Conservation (phyloP, 176 grass and related monocot species). For the Oryza meridionalis region DNA sequence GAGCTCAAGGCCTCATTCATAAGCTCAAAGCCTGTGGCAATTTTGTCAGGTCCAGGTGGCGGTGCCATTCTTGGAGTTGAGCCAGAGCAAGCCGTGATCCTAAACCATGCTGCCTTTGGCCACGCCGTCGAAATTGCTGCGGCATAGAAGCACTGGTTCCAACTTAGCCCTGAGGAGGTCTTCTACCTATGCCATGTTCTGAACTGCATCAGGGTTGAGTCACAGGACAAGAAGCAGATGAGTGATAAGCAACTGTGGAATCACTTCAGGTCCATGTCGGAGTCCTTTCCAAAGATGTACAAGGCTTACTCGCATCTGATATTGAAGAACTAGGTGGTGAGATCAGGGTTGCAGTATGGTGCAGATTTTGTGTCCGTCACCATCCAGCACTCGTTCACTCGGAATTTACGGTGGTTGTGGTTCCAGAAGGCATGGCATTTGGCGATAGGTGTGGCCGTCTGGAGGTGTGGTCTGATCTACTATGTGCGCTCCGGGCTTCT, state of each 20-base stretch:
- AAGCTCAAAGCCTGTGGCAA: not conserved
- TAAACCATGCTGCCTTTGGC: conserved; percentile 49
- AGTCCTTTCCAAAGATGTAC: conserved; percentile 57
- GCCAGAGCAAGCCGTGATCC: conserved; percentile 1
- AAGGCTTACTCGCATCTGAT: conserved; percentile 67
- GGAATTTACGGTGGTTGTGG: conserved; percentile 67
- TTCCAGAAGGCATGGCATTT: conserved; percentile 30
- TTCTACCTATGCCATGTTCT: conserved; percentile 63
- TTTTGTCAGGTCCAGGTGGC: not conserved
- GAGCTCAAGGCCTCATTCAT: conserved; percentile 45
- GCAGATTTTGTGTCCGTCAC: conserved; percentile 65
- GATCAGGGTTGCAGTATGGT: conserved; percentile 56
- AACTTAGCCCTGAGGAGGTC: conserved; percentile 62
- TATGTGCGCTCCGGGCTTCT: conserved; percentile 55
- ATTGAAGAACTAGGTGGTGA: conserved; percentile 73
- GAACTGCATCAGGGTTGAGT: conserved; percentile 43
- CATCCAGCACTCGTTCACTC: conserved; percentile 73
- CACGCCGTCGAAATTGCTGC: conserved; percentile 14
- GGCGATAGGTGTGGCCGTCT: conserved; percentile 30
- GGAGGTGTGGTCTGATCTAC: conserved; percentile 59
- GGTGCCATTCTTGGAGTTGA: conserved; percentile 25
- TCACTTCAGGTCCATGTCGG: conserved; percentile 31
- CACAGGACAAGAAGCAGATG: not conserved
- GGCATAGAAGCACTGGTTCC: conserved; percentile 41
- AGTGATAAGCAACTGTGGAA: conserved; percentile 46